phyloP scores from a whole-genome alignment of 306 rosid genomes.

The Ammopiptanthus mongolicus region DNA sequence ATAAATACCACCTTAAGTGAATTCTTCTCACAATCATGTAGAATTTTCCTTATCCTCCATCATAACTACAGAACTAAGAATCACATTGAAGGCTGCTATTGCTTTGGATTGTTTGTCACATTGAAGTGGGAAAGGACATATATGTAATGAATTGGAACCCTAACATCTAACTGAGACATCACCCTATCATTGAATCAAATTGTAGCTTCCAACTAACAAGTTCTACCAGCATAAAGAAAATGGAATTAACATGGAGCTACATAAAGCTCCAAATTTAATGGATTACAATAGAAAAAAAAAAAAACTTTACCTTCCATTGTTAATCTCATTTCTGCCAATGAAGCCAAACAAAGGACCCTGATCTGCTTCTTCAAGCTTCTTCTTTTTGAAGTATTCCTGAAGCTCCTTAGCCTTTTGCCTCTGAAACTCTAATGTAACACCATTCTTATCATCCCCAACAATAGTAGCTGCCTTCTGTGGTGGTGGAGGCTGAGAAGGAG shows the following conservation, averaged over 20 bases:
- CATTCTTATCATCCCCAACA: constrained; percentile 43
- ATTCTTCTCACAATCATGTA: background rate
- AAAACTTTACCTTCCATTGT: constrained; percentile 74
- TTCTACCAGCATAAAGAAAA: background rate
- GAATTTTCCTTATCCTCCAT: background rate
- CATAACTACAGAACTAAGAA: background rate
- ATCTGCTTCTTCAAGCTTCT: constrained; percentile 76
- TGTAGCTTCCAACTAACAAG: constrained; percentile 11
- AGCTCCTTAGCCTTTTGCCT: constrained; percentile 95
- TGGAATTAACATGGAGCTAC: background rate
- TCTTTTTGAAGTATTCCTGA: constrained; percentile 84
- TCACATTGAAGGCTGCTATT: background rate
- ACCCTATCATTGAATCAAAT: background rate
- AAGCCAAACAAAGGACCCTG: constrained; percentile 88
- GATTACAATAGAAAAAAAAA: background rate
- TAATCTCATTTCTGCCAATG: constrained; percentile 79
- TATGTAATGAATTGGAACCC: background rate
- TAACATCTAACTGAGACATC: background rate
- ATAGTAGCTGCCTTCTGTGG: constrained; percentile 16
- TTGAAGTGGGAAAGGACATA: background rate
- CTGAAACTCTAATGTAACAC: constrained; percentile 80
- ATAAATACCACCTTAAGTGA: background rate
- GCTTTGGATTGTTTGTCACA: background rate
- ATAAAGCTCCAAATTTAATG: background rate
- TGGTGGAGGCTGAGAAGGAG: constrained; percentile 50